A percentile compares a stretch with the other conserved stretches of the same genome.
phyloP scores from a whole-genome alignment of 208 protist species.

The Trypanosoma cruzi region DNA sequence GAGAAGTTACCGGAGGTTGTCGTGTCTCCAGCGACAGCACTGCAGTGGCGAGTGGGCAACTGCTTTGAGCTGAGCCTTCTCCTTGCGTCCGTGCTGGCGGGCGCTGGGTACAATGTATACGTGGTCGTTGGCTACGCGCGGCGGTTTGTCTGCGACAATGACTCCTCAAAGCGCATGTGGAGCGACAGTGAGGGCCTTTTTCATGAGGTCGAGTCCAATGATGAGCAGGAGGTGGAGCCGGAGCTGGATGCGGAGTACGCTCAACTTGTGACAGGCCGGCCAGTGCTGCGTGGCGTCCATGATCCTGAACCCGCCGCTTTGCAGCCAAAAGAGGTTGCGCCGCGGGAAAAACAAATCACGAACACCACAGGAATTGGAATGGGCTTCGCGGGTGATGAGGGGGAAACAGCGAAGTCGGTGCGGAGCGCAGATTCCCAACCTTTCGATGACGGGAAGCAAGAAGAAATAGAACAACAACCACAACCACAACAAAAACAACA shows the following conservation, averaged over 20 bases:
- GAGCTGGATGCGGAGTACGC: conserved; percentile 57
- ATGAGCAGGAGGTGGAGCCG: conserved; percentile 45
- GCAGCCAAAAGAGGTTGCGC: not conserved
- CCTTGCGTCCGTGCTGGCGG: conserved; percentile 81
- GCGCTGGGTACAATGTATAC: conserved; percentile 91
- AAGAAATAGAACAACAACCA: not conserved
- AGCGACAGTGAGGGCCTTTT: conserved; percentile 40
- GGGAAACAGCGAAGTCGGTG: too few relatives aligned
- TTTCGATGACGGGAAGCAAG: not conserved
- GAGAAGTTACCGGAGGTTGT: conserved; percentile 70
- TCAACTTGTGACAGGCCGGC: conserved; percentile 60
- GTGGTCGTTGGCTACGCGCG: conserved; percentile 90
- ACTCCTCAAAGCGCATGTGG: conserved; percentile 59
- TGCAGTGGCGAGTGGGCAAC: conserved; percentile 90
- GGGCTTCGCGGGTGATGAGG: not conserved
- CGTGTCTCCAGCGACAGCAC: conserved; percentile 83
- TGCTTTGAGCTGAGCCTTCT: conserved; percentile 87
- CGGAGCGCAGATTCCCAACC: not conserved
- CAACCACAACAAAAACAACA: too few relatives aligned
- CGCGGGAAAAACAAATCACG: not conserved
- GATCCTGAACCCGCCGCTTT: conserved; percentile 42
- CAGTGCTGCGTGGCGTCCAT: conserved; percentile 38
- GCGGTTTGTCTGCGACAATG: conserved; percentile 71
- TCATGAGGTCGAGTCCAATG: conserved; percentile 59
- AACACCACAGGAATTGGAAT: not conserved